Evolutionary conservation across 768 basidiomycete genomes (phyloP).

Genomic region (Phlebiopsis flavidoalba): DNA sequence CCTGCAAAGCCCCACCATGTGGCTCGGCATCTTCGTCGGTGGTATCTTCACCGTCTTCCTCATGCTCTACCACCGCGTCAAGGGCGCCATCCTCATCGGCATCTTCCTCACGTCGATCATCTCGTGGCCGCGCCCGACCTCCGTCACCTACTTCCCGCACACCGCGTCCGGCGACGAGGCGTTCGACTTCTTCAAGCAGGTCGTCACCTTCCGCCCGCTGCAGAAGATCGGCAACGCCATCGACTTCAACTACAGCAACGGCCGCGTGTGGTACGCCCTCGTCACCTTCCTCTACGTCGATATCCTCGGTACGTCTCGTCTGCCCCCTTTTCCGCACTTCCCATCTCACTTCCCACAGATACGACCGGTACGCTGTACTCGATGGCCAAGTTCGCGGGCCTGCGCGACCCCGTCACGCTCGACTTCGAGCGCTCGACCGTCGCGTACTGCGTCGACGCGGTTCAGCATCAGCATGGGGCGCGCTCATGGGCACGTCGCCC

Average conservation of each 20-base stretch:
- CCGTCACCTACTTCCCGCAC: conserved; percentile 80
- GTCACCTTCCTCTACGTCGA: conserved; percentile 89
- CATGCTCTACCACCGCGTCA: conserved; percentile 82
- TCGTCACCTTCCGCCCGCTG: conserved; percentile 70
- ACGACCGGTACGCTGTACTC: conserved; percentile 75
- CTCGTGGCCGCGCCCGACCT: conserved; percentile 81
- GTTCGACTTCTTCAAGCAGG: conserved; percentile 82
- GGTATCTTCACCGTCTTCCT: conserved; percentile 75
- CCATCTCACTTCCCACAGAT: conserved; percentile 14
- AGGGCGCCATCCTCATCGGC: conserved; percentile 77
- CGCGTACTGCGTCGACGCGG: conserved; percentile 80
- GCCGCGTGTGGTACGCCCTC: conserved; percentile 81
- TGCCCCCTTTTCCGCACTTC: conserved; percentile 29
- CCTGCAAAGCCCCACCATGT: conserved; percentile 71
- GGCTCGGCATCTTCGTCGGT: conserved; percentile 84
- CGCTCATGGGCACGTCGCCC: conserved; percentile 74
- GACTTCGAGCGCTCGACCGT: conserved; percentile 83
- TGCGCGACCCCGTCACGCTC: conserved; percentile 77
- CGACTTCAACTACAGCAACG: conserved; percentile 48
- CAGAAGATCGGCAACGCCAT: conserved; percentile 59
- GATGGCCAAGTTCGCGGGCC: conserved; percentile 89
- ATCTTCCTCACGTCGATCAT: conserved; percentile 82
- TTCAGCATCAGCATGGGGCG: conserved; percentile 78
- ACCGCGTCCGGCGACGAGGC: conserved; percentile 59
- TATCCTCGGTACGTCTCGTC: conserved; percentile 42